Evolutionary conservation across 2,329 filamentous ascomycete species (phyloP).

Genomic region (Pezicula rhizophila): DNA sequence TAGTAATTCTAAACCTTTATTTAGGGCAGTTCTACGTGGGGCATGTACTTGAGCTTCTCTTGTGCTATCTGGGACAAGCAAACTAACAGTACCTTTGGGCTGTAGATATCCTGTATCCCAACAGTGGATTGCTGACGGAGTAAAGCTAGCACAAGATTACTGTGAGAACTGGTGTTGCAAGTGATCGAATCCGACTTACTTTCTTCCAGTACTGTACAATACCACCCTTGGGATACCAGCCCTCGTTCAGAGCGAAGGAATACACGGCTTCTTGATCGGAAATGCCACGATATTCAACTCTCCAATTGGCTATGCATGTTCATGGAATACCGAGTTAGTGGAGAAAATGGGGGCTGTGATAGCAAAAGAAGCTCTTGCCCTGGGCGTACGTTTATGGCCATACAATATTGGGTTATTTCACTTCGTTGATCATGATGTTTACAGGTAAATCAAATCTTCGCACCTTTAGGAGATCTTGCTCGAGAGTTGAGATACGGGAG

Average conservation of each 20-base stretch:
- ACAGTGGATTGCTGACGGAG: slow-evolving; percentile 55
- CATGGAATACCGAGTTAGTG: slow-evolving; percentile 60
- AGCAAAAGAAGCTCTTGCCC: slow-evolving; percentile 56
- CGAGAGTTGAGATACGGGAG: slow-evolving; percentile 66
- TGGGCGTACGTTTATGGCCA: slow-evolving; percentile 37
- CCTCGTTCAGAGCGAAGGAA: slow-evolving; percentile 67
- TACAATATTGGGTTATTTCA: no score
- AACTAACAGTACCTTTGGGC: not conserved
- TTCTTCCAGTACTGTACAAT: slow-evolving; percentile 43
- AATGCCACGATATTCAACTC: slow-evolving; percentile 78
- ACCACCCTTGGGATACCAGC: slow-evolving; percentile 66
- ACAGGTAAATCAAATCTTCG: slow-evolving; percentile 63
- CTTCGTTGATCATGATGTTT: no score
- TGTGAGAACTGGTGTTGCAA: slow-evolving; percentile 6
- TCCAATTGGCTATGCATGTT: slow-evolving; percentile 66
- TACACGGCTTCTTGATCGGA: slow-evolving; percentile 65
- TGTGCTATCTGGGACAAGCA: not conserved
- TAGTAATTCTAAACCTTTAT: no score
- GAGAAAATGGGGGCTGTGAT: slow-evolving; percentile 62
- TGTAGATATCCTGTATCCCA: slow-evolving; percentile 53
- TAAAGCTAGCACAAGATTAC: slow-evolving; percentile 64
- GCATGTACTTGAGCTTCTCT: not conserved
- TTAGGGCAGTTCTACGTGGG: slow-evolving; percentile 53
- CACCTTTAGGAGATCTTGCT: slow-evolving; percentile 64
- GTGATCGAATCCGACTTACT: not conserved